A percentile compares a stretch with the other conserved stretches of the same genome.
Conservation (phyloP, 1,284 basidiomycete species). For the Thecaphora frezii region DNA sequence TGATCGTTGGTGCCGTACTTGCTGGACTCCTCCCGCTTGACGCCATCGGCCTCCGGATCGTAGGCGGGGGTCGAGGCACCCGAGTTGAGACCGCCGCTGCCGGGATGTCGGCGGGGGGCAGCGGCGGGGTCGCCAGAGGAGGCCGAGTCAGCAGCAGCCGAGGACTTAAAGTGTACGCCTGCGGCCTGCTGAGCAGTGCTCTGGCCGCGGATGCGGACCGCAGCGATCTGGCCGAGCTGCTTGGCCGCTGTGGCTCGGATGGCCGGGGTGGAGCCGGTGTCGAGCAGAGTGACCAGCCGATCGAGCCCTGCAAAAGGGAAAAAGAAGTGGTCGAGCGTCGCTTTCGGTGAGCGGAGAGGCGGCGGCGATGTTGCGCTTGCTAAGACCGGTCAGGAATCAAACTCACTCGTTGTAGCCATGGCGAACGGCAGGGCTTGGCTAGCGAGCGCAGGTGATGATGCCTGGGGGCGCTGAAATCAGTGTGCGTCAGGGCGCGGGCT, state of each 20-base stretch:
- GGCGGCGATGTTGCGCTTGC: too few relatives aligned
- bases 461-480: too few relatives aligned
- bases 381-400: too few relatives aligned
- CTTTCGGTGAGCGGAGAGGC: too few relatives aligned
- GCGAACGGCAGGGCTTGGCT: too few relatives aligned
- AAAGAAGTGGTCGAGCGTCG: background rate
- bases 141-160: constrained; percentile 2
- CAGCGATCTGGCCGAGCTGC: constrained; percentile 83
- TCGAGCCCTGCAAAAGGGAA: constrained; percentile 65
- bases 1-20: constrained; percentile 35
- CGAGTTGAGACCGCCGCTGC: constrained; percentile 6
- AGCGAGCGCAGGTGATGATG: too few relatives aligned
- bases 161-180: background rate
- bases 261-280: constrained; percentile 82
- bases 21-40: constrained; percentile 6
- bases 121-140: background rate
- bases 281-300: constrained; percentile 83
- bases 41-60: constrained; percentile 29
- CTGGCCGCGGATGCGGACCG: constrained; percentile 62
- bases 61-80: constrained; percentile 26
- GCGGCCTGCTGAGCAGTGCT: constrained; percentile 28
- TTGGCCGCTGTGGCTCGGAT: constrained; percentile 86
- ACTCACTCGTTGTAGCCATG: too few relatives aligned
- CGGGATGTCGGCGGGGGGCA: too few relatives aligned
- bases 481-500: too few relatives aligned